These are phyloP conservation scores for Gynochthodes officinalis DNA, from an alignment of 257 asterid genomes.

Conservation along the genomic window DNA sequence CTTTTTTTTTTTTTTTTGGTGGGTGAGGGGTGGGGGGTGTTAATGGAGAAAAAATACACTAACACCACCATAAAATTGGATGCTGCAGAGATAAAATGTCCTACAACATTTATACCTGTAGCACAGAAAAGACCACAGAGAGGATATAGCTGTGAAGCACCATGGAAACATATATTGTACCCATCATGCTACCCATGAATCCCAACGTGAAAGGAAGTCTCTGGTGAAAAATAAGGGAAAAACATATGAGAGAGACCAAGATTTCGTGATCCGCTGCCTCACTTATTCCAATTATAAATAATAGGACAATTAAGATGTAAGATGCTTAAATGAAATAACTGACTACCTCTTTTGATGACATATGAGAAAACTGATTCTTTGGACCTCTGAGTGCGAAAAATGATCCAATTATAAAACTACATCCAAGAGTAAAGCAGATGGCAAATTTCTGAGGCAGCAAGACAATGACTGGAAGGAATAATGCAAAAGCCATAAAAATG, in stretches of 20 bases:
- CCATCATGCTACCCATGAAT: slow-evolving; percentile 83
- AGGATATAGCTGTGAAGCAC: slow-evolving; percentile 92
- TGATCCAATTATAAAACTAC: slow-evolving; percentile 78
- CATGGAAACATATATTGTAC: slow-evolving; percentile 91
- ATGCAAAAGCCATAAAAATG: slow-evolving; percentile 76
- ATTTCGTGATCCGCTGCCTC: no score
- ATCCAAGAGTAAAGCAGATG: slow-evolving; percentile 81
- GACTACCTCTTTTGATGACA: slow-evolving; percentile 83
- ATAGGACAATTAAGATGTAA: neutral
- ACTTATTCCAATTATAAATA: no score
- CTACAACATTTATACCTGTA: slow-evolving; percentile 63
- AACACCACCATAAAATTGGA: neutral
- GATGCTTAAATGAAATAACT: neutral
- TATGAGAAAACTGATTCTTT: slow-evolving; percentile 71
- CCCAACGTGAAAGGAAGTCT: slow-evolving; percentile 93
- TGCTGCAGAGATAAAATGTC: neutral
- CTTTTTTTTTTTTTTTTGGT: neutral
- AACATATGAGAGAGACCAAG: slow-evolving; percentile 19
- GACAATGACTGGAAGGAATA: slow-evolving; percentile 89
- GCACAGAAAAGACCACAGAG: slow-evolving; percentile 71
- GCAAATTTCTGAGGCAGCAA: slow-evolving; percentile 92
- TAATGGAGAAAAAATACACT: neutral
- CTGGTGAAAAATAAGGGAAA: slow-evolving; percentile 34
- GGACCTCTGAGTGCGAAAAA: slow-evolving; percentile 92
- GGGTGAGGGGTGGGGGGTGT: no score